Percentiles rank a stretch among this genome's conserved stretches.
These are phyloP conservation scores for Aureobasidium lini DNA, from an alignment of 2,329 filamentous ascomycete species.

Conservation along the genomic window DNA sequence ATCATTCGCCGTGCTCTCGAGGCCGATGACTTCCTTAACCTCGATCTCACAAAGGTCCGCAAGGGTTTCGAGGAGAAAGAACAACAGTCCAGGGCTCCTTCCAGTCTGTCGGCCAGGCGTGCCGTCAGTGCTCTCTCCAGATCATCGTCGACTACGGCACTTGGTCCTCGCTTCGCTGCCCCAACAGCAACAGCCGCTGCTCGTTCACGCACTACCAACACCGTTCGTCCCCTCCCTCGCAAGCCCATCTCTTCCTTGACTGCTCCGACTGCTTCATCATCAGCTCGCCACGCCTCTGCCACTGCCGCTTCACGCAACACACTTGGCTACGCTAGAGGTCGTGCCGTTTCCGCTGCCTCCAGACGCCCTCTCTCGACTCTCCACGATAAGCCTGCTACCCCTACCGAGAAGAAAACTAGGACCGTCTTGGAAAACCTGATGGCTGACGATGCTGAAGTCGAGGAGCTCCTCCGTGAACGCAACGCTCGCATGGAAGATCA, in stretches of 20 bases:
- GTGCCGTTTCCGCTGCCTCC: constrained; percentile 42
- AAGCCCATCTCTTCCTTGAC: constrained; percentile 30
- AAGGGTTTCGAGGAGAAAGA: constrained; percentile 18
- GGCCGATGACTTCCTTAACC: constrained; percentile 23
- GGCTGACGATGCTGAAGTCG: constrained; percentile 15
- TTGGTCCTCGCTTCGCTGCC: constrained; percentile 26
- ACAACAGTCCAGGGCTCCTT: constrained; percentile 26
- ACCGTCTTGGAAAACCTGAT: constrained; percentile 8
- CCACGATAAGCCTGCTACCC: constrained; percentile 14
- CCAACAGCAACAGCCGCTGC: constrained; percentile 34
- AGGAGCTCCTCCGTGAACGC: constrained; percentile 19
- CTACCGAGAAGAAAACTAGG: constrained; percentile 12
- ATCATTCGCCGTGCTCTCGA: constrained; percentile 27
- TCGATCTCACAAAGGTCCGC: constrained; percentile 21
- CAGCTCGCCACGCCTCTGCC: constrained; percentile 49
- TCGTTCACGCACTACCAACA: constrained; percentile 28
- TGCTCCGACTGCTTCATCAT: not conserved
- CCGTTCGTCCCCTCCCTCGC: constrained; percentile 32
- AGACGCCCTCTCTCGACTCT: constrained; percentile 20
- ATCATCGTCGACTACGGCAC: constrained; percentile 18
- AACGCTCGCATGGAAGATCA: not conserved
- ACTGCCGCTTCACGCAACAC: constrained; percentile 69
- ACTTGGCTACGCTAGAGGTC: constrained; percentile 76
- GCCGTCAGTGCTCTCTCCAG: constrained; percentile 38
- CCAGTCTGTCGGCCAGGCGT: constrained; percentile 47